A percentile compares a stretch with the other conserved stretches of the same genome.
Evolutionary conservation across 164 flowering plant species (phyloP).

Genomic region (Pachysandra terminalis): DNA sequence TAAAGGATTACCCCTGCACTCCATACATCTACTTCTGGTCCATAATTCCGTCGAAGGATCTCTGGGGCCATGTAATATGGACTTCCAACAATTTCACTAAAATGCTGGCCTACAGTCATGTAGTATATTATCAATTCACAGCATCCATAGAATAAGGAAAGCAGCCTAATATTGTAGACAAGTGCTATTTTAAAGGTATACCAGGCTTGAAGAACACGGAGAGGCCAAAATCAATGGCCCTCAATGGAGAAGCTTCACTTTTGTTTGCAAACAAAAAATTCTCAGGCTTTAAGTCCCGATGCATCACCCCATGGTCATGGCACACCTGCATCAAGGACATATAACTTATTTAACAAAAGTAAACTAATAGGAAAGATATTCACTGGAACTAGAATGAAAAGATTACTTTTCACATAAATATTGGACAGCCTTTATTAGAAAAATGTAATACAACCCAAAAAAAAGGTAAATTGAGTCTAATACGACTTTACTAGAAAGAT

Average conservation of each 20-base stretch:
- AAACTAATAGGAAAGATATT: no score
- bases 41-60: slow-evolving; percentile 67
- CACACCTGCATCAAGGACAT: slow-evolving; percentile 37
- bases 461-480: no score
- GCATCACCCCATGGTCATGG: slow-evolving; percentile 66
- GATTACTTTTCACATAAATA: no score
- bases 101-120: slow-evolving; percentile 49
- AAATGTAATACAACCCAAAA: no score
- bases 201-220: slow-evolving; percentile 65
- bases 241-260: slow-evolving; percentile 40
- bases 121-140: neutral
- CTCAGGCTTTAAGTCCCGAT: slow-evolving; percentile 71
- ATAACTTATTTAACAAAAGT: no score
- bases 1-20: slow-evolving; percentile 84
- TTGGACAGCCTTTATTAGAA: no score
- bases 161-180: neutral
- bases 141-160: neutral
- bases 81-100: slow-evolving; percentile 83
- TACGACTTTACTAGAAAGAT: no score
- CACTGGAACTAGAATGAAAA: no score
- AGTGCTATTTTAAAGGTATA: slow-evolving; percentile 11
- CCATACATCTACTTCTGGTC: slow-evolving; percentile 81
- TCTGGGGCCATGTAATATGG: slow-evolving; percentile 95
- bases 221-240: slow-evolving; percentile 72
- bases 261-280: slow-evolving; percentile 53